phyloP scores from a whole-genome alignment of 2,329 filamentous ascomycete genomes.

The Fusarium solani-melongenae region DNA sequence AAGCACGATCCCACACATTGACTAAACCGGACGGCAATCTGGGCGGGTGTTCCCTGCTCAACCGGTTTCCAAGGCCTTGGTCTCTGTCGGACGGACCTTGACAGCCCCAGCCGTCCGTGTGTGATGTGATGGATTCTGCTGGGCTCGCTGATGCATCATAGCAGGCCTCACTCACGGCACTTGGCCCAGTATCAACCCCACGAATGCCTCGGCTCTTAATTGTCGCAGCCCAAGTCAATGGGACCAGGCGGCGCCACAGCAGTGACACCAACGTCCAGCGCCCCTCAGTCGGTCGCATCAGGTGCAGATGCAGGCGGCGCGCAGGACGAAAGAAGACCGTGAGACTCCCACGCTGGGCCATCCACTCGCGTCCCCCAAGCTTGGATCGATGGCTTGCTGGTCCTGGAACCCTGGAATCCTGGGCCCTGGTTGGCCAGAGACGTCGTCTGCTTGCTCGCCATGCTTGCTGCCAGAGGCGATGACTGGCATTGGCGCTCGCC shows the following conservation, averaged over 20 bases:
- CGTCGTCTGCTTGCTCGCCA: constrained; percentile 20
- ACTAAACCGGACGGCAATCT: constrained; percentile 19
- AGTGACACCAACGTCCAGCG: constrained; percentile 15
- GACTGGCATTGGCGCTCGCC: constrained; percentile 45
- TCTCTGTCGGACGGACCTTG: constrained; percentile 1
- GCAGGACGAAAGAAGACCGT: constrained; percentile 2
- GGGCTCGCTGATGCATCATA: constrained; percentile 7
- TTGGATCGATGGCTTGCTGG: constrained; percentile 28
- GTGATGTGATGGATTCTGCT: neutral
- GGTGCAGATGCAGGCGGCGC: constrained; percentile 28
- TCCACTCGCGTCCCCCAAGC: constrained; percentile 9
- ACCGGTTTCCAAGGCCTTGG: neutral
- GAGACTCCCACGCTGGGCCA: neutral
- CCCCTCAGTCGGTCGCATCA: constrained; percentile 20
- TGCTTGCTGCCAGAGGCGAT: constrained; percentile 42
- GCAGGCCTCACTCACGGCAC: constrained; percentile 24
- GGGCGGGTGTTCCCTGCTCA: constrained; percentile 19
- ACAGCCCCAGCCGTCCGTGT: constrained; percentile 1
- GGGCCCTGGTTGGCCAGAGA: constrained; percentile 13
- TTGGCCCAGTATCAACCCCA: constrained; percentile 4
- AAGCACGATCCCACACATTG: constrained; percentile 27
- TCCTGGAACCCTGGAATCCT: neutral
- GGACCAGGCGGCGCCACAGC: constrained; percentile 15
- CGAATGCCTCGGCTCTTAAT: constrained; percentile 18
- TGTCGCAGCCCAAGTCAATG: constrained; percentile 12